Base-by-base conservation (phyloP, 1,284 basidiomycete genomes). In the Volvariella volvacea region DNA sequence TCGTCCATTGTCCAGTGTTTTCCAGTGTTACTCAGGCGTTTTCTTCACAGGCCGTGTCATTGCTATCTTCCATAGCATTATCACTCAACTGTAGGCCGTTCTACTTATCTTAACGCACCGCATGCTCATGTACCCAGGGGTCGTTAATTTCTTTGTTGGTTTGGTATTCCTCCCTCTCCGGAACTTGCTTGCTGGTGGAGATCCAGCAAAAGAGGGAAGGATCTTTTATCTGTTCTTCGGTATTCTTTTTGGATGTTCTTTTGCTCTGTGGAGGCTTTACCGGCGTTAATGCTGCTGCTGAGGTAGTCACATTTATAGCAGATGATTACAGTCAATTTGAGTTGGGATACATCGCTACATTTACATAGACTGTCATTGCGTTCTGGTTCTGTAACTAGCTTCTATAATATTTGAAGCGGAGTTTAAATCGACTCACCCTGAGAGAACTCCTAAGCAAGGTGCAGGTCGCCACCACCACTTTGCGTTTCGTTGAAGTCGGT, bases 11-110 rank as follows among this genome's bases (percentile, higher is more conserved):
- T n/a, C n/a, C n/a, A n/a, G 39, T 39, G 25, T n/a, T 25, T n/a
- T 12, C 32, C n/a, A n/a, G 10, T 7, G 4, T 48, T 53, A 28
- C 55, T 41, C 21, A 30, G 43, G 17, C 33, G 37, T 44, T 42
- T 43, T 52, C n/a, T n/a, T n/a, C n/a, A n/a, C n/a, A 91, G 85
- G 88, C 90, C 31, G 86, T 92, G 10, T 88, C 90, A 7, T 81
- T 88, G 1, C 70, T 93, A 4, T 91, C 92, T 0, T 89, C 89
- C 1, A 72, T 93, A 7, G 85, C 83, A 0, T 69, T 95, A 17
- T 88, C 88, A 6, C 55, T 88, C n/a, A 92, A 91, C 55, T 96
- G 86, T 36, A 39, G 22, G 22, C 45, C 40, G n/a, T 42, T 10
- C 22, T 42, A 32, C 21, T 41, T 45, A 17, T 43, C n/a, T 16